These are phyloP conservation scores for Conticribra weissflogii DNA, from an alignment of 108 stramenopile species.

Conservation along the genomic window DNA sequence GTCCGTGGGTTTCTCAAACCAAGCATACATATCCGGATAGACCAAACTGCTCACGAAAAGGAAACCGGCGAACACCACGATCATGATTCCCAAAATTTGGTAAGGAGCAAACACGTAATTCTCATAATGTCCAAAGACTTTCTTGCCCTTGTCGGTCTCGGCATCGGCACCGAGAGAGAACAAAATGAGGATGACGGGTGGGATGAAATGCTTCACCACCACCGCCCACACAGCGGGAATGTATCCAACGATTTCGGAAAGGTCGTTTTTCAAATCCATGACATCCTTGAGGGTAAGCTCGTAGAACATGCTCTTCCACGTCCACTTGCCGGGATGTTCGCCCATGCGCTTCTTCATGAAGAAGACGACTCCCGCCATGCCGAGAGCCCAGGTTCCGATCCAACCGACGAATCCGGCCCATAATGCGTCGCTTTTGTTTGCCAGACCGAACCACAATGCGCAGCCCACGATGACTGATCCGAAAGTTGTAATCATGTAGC, in stretches of 20 bases:
- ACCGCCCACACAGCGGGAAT: constrained; percentile 60
- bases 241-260: constrained; percentile 48
- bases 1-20: constrained; percentile 12
- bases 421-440: constrained; percentile 34
- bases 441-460: constrained; percentile 52
- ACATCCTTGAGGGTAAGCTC: constrained; percentile 54
- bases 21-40: constrained; percentile 33
- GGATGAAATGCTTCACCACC: constrained; percentile 57
- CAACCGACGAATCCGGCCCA: constrained; percentile 52
- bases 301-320: constrained; percentile 42
- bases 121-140: constrained; percentile 37
- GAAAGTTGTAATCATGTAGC: constrained; percentile 54
- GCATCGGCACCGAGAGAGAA: constrained; percentile 42
- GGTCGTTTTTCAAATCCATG: constrained; percentile 42
- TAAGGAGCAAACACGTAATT: constrained; percentile 46
- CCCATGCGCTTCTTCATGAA: constrained; percentile 40
- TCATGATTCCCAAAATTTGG: constrained; percentile 59
- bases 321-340: constrained; percentile 34
- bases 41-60: constrained; percentile 42
- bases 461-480: constrained; percentile 54
- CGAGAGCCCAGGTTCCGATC: constrained; percentile 33
- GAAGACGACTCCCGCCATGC: constrained; percentile 35
- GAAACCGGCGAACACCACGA: constrained; percentile 46
- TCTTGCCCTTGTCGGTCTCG: constrained; percentile 18
- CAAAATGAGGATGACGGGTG: constrained; percentile 64